Evolutionary conservation across 2,329 filamentous ascomycete genomes (phyloP).

Genomic region (Neofusicoccum umdonicola): DNA sequence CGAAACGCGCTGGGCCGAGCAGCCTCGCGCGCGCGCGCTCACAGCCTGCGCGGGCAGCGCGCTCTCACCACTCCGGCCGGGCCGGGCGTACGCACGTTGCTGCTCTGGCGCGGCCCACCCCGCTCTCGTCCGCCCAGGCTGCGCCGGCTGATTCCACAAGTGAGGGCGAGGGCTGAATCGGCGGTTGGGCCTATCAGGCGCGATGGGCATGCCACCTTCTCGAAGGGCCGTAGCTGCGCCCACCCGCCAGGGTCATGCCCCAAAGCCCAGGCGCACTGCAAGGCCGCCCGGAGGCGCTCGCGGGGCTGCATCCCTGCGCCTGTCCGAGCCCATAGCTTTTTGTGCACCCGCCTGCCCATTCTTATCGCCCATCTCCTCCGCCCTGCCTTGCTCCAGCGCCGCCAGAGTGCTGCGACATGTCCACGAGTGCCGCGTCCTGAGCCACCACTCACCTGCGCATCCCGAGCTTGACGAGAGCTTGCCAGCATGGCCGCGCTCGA

Average conservation of each 20-base stretch:
- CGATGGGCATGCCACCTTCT: slow-evolving; percentile 12
- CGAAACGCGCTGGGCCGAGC: background rate
- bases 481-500: slow-evolving; percentile 11
- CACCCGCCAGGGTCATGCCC: background rate
- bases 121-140: background rate
- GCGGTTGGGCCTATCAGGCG: background rate
- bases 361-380: slow-evolving; percentile 1
- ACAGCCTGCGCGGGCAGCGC: too few relatives aligned
- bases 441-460: background rate
- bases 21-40: background rate
- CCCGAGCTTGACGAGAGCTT: background rate
- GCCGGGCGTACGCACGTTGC: background rate
- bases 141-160: slow-evolving; percentile 7
- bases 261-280: slow-evolving; percentile 4
- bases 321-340: background rate
- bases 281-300: slow-evolving; percentile 10
- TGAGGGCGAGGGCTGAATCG: background rate
- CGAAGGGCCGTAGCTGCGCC: slow-evolving; percentile 8
- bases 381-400: background rate
- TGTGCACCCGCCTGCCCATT: slow-evolving; percentile 8
- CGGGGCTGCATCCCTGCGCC: slow-evolving; percentile 6
- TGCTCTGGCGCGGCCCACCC: background rate
- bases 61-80: background rate
- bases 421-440: background rate
- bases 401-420: background rate